Conservation (phyloP, 2,329 filamentous ascomycete species). For the Fusarium torulosum region DNA sequence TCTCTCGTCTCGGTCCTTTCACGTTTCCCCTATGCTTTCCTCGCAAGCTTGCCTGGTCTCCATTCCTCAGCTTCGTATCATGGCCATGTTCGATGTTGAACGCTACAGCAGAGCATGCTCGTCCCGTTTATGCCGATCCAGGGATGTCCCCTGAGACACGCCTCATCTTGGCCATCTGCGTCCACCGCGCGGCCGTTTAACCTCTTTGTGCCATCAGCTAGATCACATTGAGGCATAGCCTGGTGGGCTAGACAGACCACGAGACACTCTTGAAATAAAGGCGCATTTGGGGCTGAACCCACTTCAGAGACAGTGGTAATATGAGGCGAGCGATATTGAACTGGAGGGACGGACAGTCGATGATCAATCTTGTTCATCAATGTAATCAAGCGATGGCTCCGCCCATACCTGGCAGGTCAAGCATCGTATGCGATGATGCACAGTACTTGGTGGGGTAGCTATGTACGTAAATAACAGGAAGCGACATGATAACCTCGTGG, state of each 20-base stretch:
- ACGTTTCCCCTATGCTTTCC: slow-evolving; percentile 7
- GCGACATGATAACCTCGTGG: slow-evolving; percentile 35
- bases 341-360: slow-evolving; percentile 17
- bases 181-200: slow-evolving; percentile 34
- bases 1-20: slow-evolving; percentile 17
- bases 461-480: slow-evolving; percentile 8
- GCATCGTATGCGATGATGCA: not conserved
- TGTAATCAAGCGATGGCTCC: slow-evolving; percentile 8
- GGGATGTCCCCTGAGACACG: slow-evolving; percentile 48
- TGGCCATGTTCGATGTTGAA: slow-evolving; percentile 4
- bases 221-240: slow-evolving; percentile 33
- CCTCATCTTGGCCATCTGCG: slow-evolving; percentile 42
- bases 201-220: slow-evolving; percentile 37
- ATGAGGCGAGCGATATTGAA: slow-evolving; percentile 33
- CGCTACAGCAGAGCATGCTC: slow-evolving; percentile 3
- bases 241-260: slow-evolving; percentile 34
- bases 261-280: slow-evolving; percentile 43
- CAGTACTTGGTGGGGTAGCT: slow-evolving; percentile 30
- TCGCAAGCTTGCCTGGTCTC: slow-evolving; percentile 8
- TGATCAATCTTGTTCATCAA: slow-evolving; percentile 20
- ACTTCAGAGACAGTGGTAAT: slow-evolving; percentile 5
- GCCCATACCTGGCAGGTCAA: slow-evolving; percentile 19
- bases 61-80: slow-evolving; percentile 45
- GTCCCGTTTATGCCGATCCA: slow-evolving; percentile 31
- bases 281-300: slow-evolving; percentile 32